These are phyloP conservation scores for Chaetomiaceae sp. DNA, from an alignment of 2,329 filamentous ascomycete species.

Conservation along the genomic window DNA sequence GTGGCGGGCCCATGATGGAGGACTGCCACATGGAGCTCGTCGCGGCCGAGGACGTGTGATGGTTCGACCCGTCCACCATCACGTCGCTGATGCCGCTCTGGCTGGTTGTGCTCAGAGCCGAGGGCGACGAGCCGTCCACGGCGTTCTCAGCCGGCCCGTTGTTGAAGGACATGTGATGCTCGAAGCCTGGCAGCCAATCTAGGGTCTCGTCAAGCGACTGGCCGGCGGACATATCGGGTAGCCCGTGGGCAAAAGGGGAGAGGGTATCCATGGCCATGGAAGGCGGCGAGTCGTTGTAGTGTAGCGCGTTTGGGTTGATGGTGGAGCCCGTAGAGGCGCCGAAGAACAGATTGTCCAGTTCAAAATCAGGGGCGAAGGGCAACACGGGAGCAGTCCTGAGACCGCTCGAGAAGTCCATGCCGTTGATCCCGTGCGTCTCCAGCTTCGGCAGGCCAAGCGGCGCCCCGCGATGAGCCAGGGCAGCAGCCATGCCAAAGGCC, in stretches of 20 bases:
- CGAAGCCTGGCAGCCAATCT: constrained; percentile 77
- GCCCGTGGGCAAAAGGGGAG: constrained; percentile 51
- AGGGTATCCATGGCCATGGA: constrained; percentile 56
- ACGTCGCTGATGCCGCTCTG: constrained; percentile 87
- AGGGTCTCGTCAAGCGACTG: constrained; percentile 68
- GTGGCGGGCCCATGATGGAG: constrained; percentile 61
- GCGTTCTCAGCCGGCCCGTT: constrained; percentile 64
- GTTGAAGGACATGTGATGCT: constrained; percentile 66
- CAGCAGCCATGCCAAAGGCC: constrained; percentile 66
- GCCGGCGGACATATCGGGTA: constrained; percentile 51
- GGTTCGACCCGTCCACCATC: constrained; percentile 77
- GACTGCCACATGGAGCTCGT: constrained; percentile 63
- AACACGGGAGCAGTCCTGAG: constrained; percentile 71
- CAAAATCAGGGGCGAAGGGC: constrained; percentile 59
- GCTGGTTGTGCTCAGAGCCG: constrained; percentile 90
- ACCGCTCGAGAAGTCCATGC: constrained; percentile 58
- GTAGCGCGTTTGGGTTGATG: constrained; percentile 68
- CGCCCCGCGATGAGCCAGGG: constrained; percentile 60
- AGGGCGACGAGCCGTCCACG: constrained; percentile 89
- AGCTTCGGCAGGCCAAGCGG: constrained; percentile 70
- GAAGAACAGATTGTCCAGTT: constrained; percentile 66
- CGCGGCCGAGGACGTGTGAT: constrained; percentile 49
- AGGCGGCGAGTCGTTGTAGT: constrained; percentile 75
- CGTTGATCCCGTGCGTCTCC: constrained; percentile 66
- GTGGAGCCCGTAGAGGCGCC: constrained; percentile 58